Evolutionary conservation across 23 red algal genomes (phyloP).

Genomic region (Gracilaria caudata): DNA sequence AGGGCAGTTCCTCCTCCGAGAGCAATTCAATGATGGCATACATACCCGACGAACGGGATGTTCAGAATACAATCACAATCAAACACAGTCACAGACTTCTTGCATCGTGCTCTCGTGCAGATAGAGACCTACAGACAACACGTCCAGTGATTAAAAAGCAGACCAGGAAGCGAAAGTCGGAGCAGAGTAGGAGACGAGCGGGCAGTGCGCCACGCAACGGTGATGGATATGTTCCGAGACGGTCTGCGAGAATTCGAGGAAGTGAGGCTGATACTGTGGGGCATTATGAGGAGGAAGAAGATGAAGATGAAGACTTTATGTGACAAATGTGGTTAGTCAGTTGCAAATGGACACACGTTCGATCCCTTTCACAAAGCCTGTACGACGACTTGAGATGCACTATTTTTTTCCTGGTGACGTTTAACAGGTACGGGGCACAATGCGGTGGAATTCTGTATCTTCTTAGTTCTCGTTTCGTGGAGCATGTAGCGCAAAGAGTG

Average conservation of each 20-base stretch:
- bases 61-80: neutral
- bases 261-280: neutral
- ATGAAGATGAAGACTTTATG: conserved; percentile 31
- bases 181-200: neutral
- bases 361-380: neutral
- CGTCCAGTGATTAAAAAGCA: neutral
- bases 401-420: neutral
- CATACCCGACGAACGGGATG: neutral
- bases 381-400: neutral
- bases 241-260: neutral
- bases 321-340: conserved; percentile 11
- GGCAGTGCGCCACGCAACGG: neutral
- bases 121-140: neutral
- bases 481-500: neutral
- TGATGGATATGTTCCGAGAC: too few relatives aligned
- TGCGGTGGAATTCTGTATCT: neutral
- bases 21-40: neutral
- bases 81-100: neutral
- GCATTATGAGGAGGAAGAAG: neutral
- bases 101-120: neutral
- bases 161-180: neutral
- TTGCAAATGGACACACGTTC: neutral
- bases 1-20: neutral
- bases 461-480: neutral
- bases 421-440: neutral